Evolutionary conservation across 495 filamentous ascomycete genomes (phyloP), one percentile per base, ranked within the genome.

Genomic region (Elasticomyces elasticus): DNA sequence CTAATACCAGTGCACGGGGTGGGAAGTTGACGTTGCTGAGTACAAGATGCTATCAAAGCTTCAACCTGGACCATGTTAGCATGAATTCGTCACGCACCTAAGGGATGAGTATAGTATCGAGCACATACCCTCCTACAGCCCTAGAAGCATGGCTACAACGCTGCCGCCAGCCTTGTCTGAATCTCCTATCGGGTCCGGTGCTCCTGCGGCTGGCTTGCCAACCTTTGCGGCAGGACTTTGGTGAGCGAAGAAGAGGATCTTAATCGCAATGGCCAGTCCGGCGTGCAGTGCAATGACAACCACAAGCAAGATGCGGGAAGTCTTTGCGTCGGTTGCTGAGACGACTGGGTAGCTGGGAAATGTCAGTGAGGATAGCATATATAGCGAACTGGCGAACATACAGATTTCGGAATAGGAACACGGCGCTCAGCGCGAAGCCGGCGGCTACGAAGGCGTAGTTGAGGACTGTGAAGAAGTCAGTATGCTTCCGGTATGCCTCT

Each of bases 381-480:
- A n/a, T n/a, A n/a, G n/a, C n/a, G n/a, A n/a, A n/a, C 13, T 7
- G 22, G 10, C 22, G 10, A 7, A 54, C 66, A 25, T 59, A 95
- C 59, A 98, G 66, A 68, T 98, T 98, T 42, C 92, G 75, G 55
- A 96, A 74, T 28, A 98, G 71, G 74, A 98, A 98, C 45, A 84
- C 79, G 9, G 85, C 88, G 15, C 84, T 89, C 61, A 90, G 71
- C 7, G 78, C 87, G 70, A 96, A 97, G 23, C 92, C 92, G 40
- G 96, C 75, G 30, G 76, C 87, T 7, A 95, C 89, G 72, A 97
- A 94, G 35, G 91, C 79, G 76, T 85, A 97, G 73, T 98, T 98
- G 48, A 98, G 78, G 49, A 86, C 71, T 73, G 46, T 11, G 40
- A 33, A 23, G 3, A 45, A 3, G 24, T 23, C 25, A 12, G 2